Base-by-base conservation (phyloP, 2,329 filamentous ascomycete species). In the Monosporascus sp. region DNA sequence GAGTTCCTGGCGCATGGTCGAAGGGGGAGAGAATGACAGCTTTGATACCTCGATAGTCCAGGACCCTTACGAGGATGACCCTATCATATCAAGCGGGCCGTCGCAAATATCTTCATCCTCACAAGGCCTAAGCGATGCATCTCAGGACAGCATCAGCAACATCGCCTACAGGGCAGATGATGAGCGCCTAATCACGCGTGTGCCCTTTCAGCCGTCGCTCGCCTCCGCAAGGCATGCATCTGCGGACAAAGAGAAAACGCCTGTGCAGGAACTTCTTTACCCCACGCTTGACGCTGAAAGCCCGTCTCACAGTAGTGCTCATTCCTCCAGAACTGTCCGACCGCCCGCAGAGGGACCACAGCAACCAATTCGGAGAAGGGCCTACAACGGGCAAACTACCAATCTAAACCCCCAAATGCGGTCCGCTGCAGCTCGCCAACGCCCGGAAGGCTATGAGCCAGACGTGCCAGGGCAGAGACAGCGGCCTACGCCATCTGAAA, bases 1-100 rank as follows among this genome's bases (percentile, higher is more conserved):
- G 57, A 75, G 77, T 58, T 84, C 80, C 20, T 84, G 81, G 81
- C 80, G 81, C 60, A 74, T 84, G 69, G 79, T 84, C 14, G 81
- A 84, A 54, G 79, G 78, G 52, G 70, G 75, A 62, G 80, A 83
- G 52, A 77, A 83, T 64, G 80, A 84, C 62, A 82, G 79, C 62
- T 84, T 84, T 63, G 80, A 82, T 59, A 81, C 79, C 6, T 76
- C 76, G 9, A 71, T 82, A 51, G 67, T 82, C 17, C 74, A 76
- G 7, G 72, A 75, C 37, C 65, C 77, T 31, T 67, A 67, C 37
- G 70, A 72, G 45, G 74, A 76, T 44, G 70, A 74, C 48, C 67
- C 72, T 24, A 60, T 71, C 49, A 55, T 72, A 1, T 74, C 74
- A 46, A 74, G 73, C 62, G 69, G 72, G 44, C 77, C 77, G 14